Evolutionary conservation across 106 monocot species (phyloP).

Genomic region (Acorus calamus): DNA sequence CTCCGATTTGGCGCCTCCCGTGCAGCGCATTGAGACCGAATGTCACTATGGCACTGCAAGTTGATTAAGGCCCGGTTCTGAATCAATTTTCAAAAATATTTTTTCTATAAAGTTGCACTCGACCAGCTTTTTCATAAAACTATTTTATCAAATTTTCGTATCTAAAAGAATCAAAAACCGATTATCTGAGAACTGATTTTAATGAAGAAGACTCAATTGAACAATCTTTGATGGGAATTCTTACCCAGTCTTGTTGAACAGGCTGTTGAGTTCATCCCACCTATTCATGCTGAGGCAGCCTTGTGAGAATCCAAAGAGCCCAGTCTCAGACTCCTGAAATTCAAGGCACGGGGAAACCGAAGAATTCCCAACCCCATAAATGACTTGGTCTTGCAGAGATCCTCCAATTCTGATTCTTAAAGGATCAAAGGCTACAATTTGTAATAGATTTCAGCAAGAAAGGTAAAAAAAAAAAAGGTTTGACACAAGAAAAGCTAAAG

Average conservation of each 20-base stretch:
- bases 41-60: slow-evolving; percentile 31
- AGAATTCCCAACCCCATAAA: slow-evolving; percentile 15
- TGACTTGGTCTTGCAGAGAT: slow-evolving; percentile 44
- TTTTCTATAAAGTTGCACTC: too few species aligned
- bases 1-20: slow-evolving; percentile 9
- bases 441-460: background rate
- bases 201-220: background rate
- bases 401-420: slow-evolving; percentile 46
- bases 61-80: background rate
- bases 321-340: slow-evolving; percentile 1
- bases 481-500: background rate
- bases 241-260: slow-evolving; percentile 29
- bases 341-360: background rate
- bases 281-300: slow-evolving; percentile 40
- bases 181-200: too few species aligned
- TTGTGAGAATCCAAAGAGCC: slow-evolving; percentile 26
- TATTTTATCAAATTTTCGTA: too few species aligned
- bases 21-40: slow-evolving; percentile 42
- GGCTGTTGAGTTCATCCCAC: slow-evolving; percentile 36
- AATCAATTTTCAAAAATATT: too few species aligned
- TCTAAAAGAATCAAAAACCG: too few species aligned
- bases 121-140: too few species aligned
- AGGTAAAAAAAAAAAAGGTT: too few species aligned
- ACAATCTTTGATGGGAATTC: background rate
- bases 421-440: slow-evolving; percentile 36